Evolutionary conservation across 2,329 filamentous ascomycete genomes (phyloP).

Genomic region (Colletotrichum cordylinicola): DNA sequence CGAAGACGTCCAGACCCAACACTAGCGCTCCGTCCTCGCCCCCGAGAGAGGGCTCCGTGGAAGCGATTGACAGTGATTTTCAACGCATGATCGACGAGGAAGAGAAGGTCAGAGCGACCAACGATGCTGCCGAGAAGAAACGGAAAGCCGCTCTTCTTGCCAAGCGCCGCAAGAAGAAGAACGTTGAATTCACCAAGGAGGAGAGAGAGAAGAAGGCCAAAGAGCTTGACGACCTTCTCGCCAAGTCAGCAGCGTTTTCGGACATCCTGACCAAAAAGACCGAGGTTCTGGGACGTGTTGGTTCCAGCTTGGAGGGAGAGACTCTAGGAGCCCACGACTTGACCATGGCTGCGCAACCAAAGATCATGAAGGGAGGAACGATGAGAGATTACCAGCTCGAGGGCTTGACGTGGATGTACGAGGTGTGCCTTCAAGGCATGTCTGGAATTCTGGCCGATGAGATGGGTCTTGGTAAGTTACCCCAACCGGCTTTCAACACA

Average conservation of each 20-base stretch:
- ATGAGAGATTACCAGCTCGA: slow-evolving; percentile 97
- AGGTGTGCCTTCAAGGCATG: slow-evolving; percentile 79
- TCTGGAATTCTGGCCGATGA: slow-evolving; percentile 93
- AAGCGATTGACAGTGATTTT: slow-evolving; percentile 24
- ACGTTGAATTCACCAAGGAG: slow-evolving; percentile 48
- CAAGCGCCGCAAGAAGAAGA: slow-evolving; percentile 53
- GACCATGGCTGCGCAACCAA: slow-evolving; percentile 83
- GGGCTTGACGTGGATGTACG: slow-evolving; percentile 94
- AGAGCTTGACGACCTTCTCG: slow-evolving; percentile 64
- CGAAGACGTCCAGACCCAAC: slow-evolving; percentile 29
- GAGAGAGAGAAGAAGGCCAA: slow-evolving; percentile 64
- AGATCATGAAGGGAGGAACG: slow-evolving; percentile 81
- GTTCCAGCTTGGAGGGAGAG: slow-evolving; percentile 65
- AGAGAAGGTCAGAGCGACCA: slow-evolving; percentile 36
- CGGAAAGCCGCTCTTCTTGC: slow-evolving; percentile 39
- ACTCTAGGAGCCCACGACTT: slow-evolving; percentile 70
- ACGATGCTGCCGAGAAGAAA: slow-evolving; percentile 57
- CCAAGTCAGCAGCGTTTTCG: slow-evolving; percentile 65
- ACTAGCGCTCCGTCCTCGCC: slow-evolving; percentile 45
- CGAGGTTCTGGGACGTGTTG: slow-evolving; percentile 65
- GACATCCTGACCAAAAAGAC: slow-evolving; percentile 70
- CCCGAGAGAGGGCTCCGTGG: slow-evolving; percentile 28
- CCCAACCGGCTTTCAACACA: no score
- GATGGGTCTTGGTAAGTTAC: slow-evolving; percentile 74
- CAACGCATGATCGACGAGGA: slow-evolving; percentile 40